A percentile compares a stretch with the other conserved stretches of the same genome.
phyloP scores from a whole-genome alignment of 768 basidiomycete species.

The Termitomyces sp. region DNA sequence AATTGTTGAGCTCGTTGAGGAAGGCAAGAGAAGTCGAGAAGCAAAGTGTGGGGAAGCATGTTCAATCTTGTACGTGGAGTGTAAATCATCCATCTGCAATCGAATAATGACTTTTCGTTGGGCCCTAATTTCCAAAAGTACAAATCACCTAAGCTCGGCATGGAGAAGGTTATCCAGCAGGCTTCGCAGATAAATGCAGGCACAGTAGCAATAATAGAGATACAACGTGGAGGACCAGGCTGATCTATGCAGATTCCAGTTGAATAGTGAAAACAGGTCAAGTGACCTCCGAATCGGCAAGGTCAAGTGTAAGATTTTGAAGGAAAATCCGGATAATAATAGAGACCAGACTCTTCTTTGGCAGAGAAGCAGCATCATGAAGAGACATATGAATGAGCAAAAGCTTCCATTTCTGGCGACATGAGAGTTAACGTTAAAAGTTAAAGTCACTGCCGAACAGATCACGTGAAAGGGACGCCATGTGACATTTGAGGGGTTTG shows the following conservation, averaged over 20 bases:
- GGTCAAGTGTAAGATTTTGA: neutral
- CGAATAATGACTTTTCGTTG: neutral
- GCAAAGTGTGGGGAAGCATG: neutral
- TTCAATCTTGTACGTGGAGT: neutral
- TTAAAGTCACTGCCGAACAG: neutral
- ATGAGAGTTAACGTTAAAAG: neutral
- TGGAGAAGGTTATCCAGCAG: neutral
- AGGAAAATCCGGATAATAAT: neutral
- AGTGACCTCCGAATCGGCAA: neutral
- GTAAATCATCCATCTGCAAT: no score
- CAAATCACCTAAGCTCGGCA: neutral
- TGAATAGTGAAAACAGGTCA: neutral
- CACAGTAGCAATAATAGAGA: neutral
- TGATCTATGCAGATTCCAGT: neutral
- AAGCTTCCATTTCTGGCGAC: neutral
- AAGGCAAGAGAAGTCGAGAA: neutral
- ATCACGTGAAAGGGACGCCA: conserved; percentile 12
- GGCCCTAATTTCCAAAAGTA: neutral
- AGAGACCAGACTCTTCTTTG: neutral
- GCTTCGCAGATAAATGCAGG: neutral
- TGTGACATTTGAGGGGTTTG: neutral
- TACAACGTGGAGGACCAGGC: neutral
- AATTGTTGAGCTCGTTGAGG: neutral
- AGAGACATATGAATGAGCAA: neutral
- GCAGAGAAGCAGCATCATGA: neutral